These are phyloP conservation scores for Onygenales sp. DNA, from an alignment of 2,329 filamentous ascomycete genomes.

Conservation along the genomic window DNA sequence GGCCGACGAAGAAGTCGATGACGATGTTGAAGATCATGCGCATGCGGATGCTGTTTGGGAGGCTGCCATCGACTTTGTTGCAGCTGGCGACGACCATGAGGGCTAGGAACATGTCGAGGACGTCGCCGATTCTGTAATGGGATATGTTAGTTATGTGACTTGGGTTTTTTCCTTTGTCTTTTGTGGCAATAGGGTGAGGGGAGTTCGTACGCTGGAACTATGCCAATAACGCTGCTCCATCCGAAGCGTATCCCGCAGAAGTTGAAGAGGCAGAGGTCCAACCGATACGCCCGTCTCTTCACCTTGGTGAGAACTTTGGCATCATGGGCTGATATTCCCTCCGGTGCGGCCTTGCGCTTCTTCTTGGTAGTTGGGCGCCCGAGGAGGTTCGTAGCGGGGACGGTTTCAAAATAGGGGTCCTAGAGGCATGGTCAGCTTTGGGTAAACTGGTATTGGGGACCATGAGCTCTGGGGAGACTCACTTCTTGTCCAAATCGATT, in stretches of 20 bases:
- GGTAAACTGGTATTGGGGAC: neutral
- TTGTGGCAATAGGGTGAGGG: neutral
- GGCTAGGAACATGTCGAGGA: conserved; percentile 62
- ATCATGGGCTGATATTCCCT: conserved; percentile 75
- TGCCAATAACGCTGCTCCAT: conserved; percentile 76
- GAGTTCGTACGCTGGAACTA: conserved; percentile 60
- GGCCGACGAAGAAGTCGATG: conserved; percentile 39
- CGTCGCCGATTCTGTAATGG: conserved; percentile 59
- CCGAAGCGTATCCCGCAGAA: conserved; percentile 76
- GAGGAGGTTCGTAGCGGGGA: conserved; percentile 63
- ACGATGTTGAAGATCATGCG: conserved; percentile 74
- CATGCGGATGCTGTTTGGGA: conserved; percentile 47
- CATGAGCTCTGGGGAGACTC: conserved; percentile 2
- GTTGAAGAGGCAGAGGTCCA: conserved; percentile 78
- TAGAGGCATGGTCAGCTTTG: conserved; percentile 28
- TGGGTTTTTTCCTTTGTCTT: neutral
- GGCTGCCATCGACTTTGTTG: conserved; percentile 63
- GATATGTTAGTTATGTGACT: neutral
- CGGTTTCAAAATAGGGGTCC: conserved; percentile 84
- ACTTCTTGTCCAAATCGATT: conserved; percentile 36
- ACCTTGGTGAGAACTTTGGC: conserved; percentile 73
- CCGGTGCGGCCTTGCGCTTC: conserved; percentile 72
- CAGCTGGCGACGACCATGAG: conserved; percentile 66
- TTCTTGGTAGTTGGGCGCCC: conserved; percentile 63
- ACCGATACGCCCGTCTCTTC: conserved; percentile 71